These are phyloP conservation scores for Echinosphaeria canescens DNA, from an alignment of 2,329 filamentous ascomycete species.

Conservation along the genomic window DNA sequence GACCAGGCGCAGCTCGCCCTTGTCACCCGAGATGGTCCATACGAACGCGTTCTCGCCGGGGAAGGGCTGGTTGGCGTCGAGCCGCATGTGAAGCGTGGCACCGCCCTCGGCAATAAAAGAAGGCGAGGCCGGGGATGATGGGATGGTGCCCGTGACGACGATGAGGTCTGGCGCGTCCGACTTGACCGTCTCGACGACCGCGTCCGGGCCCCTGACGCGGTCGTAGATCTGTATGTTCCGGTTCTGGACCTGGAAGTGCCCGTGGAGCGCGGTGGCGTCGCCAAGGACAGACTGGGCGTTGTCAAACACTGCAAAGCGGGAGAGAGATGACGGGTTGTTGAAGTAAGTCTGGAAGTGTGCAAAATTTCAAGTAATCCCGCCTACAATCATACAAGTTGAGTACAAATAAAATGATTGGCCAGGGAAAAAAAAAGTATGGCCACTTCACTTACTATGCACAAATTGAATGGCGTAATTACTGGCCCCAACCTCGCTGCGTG, in stretches of 20 bases:
- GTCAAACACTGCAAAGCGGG: conserved; percentile 19
- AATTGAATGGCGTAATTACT: conserved; percentile 19
- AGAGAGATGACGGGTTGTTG: conserved; percentile 6
- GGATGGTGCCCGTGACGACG: conserved; percentile 11
- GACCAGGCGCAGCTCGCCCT: conserved; percentile 22
- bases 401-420: too few species aligned
- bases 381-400: too few species aligned
- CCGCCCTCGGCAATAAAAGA: conserved; percentile 8
- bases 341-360: neutral
- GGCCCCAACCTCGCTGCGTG: conserved; percentile 21
- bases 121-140: too few species aligned
- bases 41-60: conserved; percentile 18
- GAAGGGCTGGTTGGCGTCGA: conserved; percentile 25
- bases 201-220: conserved; percentile 7
- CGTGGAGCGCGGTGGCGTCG: conserved; percentile 13
- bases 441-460: conserved; percentile 18
- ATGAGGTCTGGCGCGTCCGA: conserved; percentile 10
- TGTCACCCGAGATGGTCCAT: conserved; percentile 28
- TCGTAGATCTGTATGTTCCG: conserved; percentile 15
- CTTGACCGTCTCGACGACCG: conserved; percentile 10
- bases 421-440: too few species aligned
- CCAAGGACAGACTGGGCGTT: conserved; percentile 21
- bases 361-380: neutral
- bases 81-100: conserved; percentile 16
- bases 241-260: conserved; percentile 20